phyloP scores from a whole-genome alignment of 148 eudicot species.

The Rhododendron griersonianum region DNA sequence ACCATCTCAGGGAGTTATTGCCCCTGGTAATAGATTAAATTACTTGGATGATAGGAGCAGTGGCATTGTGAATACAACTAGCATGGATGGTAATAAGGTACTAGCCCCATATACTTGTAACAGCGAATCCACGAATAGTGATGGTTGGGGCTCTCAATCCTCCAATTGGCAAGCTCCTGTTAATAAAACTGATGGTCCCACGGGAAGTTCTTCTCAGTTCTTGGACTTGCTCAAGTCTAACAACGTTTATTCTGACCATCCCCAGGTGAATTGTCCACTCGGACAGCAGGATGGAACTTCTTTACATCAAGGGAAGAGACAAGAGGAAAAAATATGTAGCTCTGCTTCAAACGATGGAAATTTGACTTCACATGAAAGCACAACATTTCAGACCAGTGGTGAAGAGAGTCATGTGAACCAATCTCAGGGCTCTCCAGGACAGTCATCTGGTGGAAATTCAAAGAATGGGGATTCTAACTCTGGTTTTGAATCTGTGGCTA shows the following conservation, averaged over 20 bases:
- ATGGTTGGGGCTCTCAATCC: conserved; percentile 21
- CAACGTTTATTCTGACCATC: conserved; percentile 11
- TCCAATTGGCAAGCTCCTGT: conserved; percentile 15
- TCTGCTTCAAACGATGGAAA: conserved; percentile 15
- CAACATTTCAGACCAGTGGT: conserved; percentile 13
- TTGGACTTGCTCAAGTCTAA: conserved; percentile 16
- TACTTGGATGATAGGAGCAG: conserved; percentile 21
- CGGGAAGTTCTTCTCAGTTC: conserved; percentile 10
- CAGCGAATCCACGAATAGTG: conserved; percentile 15
- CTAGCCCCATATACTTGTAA: conserved; percentile 26
- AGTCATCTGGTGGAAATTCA: conserved; percentile 38
- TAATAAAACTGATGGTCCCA: not conserved
- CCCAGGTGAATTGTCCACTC: conserved; percentile 8
- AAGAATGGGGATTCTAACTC: conserved; percentile 30
- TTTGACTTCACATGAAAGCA: conserved; percentile 13
- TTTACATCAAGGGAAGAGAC: conserved; percentile 8
- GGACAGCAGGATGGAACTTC: conserved; percentile 3
- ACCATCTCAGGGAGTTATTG: conserved; percentile 27
- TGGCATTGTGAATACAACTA: conserved; percentile 17
- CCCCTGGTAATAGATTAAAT: conserved; percentile 25
- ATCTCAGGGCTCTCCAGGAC: conserved; percentile 24
- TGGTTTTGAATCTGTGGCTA: conserved; percentile 24
- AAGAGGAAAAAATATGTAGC: conserved; percentile 12
- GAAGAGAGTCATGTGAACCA: conserved; percentile 28
- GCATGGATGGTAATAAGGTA: conserved; percentile 18